These are phyloP conservation scores for Coprinellus micaceus DNA, from an alignment of 768 basidiomycete species.

Conservation along the genomic window DNA sequence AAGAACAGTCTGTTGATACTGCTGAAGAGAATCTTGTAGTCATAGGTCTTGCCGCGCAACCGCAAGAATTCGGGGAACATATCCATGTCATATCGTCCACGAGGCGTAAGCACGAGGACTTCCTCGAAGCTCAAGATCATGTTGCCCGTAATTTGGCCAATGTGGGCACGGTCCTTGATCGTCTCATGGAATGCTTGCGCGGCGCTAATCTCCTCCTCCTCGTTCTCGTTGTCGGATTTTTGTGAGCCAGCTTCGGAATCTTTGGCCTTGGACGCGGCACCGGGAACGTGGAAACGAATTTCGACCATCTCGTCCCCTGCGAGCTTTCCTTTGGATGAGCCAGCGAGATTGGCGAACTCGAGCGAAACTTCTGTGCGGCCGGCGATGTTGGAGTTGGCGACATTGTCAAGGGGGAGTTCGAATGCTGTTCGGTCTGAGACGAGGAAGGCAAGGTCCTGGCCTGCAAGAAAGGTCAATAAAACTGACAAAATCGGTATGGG, in stretches of 20 bases:
- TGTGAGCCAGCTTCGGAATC: conserved; percentile 73
- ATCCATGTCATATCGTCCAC: conserved; percentile 96
- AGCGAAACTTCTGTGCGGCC: conserved; percentile 97
- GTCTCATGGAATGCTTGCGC: conserved; percentile 96
- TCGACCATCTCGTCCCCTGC: conserved; percentile 88
- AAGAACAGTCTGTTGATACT: conserved; percentile 88
- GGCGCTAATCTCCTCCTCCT: conserved; percentile 79
- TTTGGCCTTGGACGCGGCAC: conserved; percentile 55
- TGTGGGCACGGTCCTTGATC: conserved; percentile 94
- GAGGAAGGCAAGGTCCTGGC: conserved; percentile 86
- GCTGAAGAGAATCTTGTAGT: conserved; percentile 93
- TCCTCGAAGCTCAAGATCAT: conserved; percentile 94
- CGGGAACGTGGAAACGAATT: conserved; percentile 95
- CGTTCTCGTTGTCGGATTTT: conserved; percentile 68
- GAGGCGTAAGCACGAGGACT: conserved; percentile 89
- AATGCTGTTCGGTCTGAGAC: conserved; percentile 87
- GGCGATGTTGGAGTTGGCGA: conserved; percentile 97
- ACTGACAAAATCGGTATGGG: background rate
- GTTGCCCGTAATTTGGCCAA: conserved; percentile 88
- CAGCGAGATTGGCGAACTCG: conserved; percentile 69
- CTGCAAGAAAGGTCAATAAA: conserved; percentile 35
- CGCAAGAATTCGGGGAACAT: conserved; percentile 95
- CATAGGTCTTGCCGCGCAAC: conserved; percentile 96
- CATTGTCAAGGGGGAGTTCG: conserved; percentile 79
- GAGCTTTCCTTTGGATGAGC: conserved; percentile 35